Conservation (phyloP, 768 basidiomycete species). For the Amanita thiersii region DNA sequence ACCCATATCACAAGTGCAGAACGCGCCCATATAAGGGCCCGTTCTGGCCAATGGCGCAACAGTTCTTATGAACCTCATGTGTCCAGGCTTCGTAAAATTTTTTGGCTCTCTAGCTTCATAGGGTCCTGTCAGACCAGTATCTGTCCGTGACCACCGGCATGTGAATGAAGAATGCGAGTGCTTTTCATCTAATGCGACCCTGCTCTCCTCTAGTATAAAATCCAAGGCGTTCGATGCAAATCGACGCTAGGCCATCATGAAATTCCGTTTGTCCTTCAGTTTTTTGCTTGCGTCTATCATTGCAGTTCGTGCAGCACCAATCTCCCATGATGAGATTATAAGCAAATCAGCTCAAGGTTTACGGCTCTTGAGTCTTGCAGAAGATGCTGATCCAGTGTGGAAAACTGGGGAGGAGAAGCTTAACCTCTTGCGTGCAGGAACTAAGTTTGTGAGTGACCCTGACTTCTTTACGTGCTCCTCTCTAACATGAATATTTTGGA, state of each 20-base stretch:
- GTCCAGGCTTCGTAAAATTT: no score
- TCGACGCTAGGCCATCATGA: slow-evolving; percentile 14
- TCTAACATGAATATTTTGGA: neutral
- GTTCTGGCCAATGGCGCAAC: no score
- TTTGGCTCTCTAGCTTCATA: no score
- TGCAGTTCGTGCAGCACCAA: slow-evolving; percentile 20
- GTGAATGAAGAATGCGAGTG: no score
- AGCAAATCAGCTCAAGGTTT: slow-evolving; percentile 25
- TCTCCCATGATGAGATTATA: slow-evolving; percentile 24
- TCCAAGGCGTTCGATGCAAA: neutral
- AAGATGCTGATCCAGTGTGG: slow-evolving; percentile 30
- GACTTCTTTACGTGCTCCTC: neutral
- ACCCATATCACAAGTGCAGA: no score
- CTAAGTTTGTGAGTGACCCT: slow-evolving; percentile 25
- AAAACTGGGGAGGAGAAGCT: slow-evolving; percentile 31
- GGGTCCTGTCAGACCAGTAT: no score
- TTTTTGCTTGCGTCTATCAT: slow-evolving; percentile 17
- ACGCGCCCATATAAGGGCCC: no score
- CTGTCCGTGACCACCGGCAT: no score
- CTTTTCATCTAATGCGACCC: no score
- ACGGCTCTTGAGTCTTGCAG: slow-evolving; percentile 27
- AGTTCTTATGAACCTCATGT: no score
- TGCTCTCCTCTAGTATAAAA: neutral
- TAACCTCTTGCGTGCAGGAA: slow-evolving; percentile 22
- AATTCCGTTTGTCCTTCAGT: slow-evolving; percentile 10